Evolutionary conservation across 305 asterid species (phyloP).

Genomic region (Fraxinus floribunda): DNA sequence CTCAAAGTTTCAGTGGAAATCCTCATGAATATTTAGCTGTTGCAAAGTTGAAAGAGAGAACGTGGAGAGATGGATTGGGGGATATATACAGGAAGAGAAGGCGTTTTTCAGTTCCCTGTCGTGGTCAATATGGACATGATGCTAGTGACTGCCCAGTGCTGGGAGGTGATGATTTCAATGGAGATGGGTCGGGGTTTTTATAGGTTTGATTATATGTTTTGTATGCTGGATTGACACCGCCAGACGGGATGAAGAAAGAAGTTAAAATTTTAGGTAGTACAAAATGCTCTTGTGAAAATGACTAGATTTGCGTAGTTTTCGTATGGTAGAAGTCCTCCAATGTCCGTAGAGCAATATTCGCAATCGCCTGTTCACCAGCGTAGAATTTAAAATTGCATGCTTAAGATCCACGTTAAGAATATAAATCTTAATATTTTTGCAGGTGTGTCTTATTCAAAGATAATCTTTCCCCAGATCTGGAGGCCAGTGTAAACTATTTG

Average conservation of each 20-base stretch:
- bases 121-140: slow-evolving; percentile 49
- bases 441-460: neutral
- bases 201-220: slow-evolving; percentile 14
- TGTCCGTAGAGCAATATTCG: neutral
- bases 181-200: slow-evolving; percentile 44
- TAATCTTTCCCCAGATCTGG: neutral
- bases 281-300: neutral
- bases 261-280: neutral
- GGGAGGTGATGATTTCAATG: slow-evolving; percentile 41
- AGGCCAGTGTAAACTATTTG: neutral
- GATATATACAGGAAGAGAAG: slow-evolving; percentile 46
- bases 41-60: slow-evolving; percentile 43
- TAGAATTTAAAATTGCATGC: neutral
- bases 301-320: neutral
- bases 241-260: neutral
- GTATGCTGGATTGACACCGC: neutral
- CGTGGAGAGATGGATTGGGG: slow-evolving; percentile 41
- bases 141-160: slow-evolving; percentile 42
- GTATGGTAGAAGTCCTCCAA: neutral
- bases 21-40: slow-evolving; percentile 32
- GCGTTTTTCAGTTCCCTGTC: slow-evolving; percentile 41
- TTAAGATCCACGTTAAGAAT: neutral
- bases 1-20: slow-evolving; percentile 41
- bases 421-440: too few species aligned
- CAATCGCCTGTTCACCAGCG: neutral